A percentile compares a stretch with the other conserved stretches of the same genome.
Conservation (phyloP, 2,329 filamentous ascomycete genomes). For the Fonsecaea multimorphosa region DNA sequence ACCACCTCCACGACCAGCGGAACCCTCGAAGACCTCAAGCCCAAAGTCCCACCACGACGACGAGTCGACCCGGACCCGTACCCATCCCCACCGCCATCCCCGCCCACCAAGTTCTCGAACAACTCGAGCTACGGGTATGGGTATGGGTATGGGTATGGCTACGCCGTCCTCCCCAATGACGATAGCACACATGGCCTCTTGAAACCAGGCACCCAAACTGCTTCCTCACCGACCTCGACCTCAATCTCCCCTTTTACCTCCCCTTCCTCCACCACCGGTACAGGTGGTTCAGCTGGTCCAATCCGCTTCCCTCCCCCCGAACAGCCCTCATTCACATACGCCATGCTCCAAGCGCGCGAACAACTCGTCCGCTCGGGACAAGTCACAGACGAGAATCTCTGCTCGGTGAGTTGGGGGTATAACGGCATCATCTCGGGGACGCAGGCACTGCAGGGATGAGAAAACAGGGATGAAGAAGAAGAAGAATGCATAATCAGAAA, state of each 20-base stretch:
- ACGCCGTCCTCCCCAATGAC: background rate
- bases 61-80: no score
- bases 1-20: background rate
- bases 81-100: no score
- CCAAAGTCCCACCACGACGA: background rate
- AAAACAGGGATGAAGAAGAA: background rate
- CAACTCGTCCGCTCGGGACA: conserved; percentile 19
- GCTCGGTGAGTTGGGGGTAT: conserved; percentile 16
- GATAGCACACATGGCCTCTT: background rate
- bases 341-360: conserved; percentile 17
- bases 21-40: background rate
- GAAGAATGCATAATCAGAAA: background rate
- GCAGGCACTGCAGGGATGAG: no score
- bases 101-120: no score
- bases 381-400: conserved; percentile 10
- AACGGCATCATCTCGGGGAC: no score
- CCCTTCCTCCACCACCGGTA: no score
- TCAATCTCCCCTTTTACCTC: no score
- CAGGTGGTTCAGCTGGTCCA: background rate
- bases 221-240: no score
- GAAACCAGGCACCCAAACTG: no score
- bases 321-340: conserved; percentile 2
- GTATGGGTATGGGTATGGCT: background rate
- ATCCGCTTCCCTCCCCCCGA: background rate
- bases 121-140: background rate